Evolutionary conservation across 768 basidiomycete species (phyloP).

Genomic region (Rhodotorula babjevae): DNA sequence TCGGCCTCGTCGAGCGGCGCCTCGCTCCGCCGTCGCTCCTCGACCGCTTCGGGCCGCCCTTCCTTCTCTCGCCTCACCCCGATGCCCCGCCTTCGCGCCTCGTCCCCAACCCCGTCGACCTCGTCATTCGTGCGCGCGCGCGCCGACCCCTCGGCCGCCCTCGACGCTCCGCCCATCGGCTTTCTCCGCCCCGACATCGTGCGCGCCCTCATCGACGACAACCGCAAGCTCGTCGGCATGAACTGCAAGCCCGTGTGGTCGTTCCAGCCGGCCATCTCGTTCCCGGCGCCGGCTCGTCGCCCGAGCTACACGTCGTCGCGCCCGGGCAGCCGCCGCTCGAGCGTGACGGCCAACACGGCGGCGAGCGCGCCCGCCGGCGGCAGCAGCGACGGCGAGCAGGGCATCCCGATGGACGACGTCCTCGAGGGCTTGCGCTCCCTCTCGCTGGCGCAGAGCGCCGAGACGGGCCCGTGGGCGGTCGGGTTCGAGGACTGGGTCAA

Average conservation of each 20-base stretch:
- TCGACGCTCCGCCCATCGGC: constrained; percentile 47
- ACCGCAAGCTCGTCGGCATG: constrained; percentile 46
- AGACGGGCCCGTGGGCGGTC: constrained; percentile 27
- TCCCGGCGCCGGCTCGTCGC: constrained; percentile 3
- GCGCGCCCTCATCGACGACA: constrained; percentile 43
- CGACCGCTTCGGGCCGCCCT: constrained; percentile 48
- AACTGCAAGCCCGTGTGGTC: constrained; percentile 55
- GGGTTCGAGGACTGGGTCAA: constrained; percentile 40
- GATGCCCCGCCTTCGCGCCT: constrained; percentile 47
- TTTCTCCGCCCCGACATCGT: constrained; percentile 48
- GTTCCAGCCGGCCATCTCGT: constrained; percentile 47
- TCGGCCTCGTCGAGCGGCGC: not conserved
- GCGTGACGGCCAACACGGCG: not conserved
- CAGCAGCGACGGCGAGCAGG: not conserved
- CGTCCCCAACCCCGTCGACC: not conserved
- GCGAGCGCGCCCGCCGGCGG: not conserved
- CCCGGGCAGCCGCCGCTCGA: not conserved
- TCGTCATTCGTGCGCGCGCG: not conserved
- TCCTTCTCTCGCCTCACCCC: constrained; percentile 55
- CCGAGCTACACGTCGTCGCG: constrained; percentile 43
- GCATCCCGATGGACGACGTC: not conserved
- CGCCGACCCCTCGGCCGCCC: not conserved
- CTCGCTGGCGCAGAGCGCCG: not conserved
- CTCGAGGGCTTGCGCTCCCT: not conserved
- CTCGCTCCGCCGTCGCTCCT: constrained; percentile 44